Evolutionary conservation across 2,329 filamentous ascomycete genomes (phyloP).

Genomic region (Epichloe amarillans): DNA sequence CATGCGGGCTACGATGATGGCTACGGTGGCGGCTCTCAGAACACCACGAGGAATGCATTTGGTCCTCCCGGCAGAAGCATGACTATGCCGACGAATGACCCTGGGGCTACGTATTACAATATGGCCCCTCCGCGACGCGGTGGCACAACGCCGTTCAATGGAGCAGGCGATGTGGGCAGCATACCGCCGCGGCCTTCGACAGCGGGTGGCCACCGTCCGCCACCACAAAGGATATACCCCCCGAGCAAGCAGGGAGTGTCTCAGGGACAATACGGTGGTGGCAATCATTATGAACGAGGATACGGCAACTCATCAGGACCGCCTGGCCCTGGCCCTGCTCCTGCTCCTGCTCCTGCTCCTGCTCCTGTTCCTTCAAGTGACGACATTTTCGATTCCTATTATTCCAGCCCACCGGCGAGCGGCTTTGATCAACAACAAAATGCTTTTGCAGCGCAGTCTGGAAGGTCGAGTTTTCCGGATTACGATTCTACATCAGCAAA

Average conservation of each 20-base stretch:
- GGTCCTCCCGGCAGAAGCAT: slow-evolving; percentile 43
- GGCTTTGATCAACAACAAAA: slow-evolving; percentile 12
- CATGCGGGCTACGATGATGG: slow-evolving; percentile 17
- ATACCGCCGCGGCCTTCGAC: slow-evolving; percentile 42
- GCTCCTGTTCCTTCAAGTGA: slow-evolving; percentile 25
- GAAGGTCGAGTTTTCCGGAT: slow-evolving; percentile 22
- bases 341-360: neutral
- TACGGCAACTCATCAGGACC: slow-evolving; percentile 17
- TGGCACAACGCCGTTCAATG: slow-evolving; percentile 34
- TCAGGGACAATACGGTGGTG: slow-evolving; percentile 18
- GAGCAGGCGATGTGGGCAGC: slow-evolving; percentile 26
- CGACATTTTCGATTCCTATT: slow-evolving; percentile 43
- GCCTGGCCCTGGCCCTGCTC: neutral
- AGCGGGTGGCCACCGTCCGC: slow-evolving; percentile 36
- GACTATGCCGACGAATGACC: slow-evolving; percentile 44
- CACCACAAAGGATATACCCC: slow-evolving; percentile 39
- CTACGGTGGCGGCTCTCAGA: slow-evolving; percentile 15
- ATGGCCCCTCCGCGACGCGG: slow-evolving; percentile 22
- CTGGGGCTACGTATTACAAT: slow-evolving; percentile 25
- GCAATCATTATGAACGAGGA: slow-evolving; percentile 18
- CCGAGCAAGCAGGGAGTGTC: slow-evolving; percentile 25
- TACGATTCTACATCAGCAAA: slow-evolving; percentile 26
- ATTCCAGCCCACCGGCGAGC: slow-evolving; percentile 25
- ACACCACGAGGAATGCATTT: slow-evolving; percentile 27
- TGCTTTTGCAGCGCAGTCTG: slow-evolving; percentile 11